phyloP scores from a whole-genome alignment of 345 rosid species.

The Populus alba region DNA sequence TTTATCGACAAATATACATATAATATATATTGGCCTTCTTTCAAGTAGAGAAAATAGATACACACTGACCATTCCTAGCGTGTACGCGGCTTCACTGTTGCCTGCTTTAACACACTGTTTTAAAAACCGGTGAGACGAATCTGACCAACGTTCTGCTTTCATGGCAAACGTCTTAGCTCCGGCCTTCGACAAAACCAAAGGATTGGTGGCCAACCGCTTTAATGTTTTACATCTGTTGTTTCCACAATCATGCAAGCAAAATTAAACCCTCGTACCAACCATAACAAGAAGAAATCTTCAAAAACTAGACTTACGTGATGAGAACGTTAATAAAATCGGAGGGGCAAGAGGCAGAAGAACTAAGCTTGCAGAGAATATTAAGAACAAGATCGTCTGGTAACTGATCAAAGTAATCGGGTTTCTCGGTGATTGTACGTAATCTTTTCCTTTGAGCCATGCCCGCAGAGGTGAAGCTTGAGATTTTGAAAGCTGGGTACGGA shows the following conservation, averaged over 20 bases:
- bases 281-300: not conserved
- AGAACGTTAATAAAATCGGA: constrained; percentile 46
- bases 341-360: constrained; percentile 55
- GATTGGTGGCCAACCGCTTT: constrained; percentile 34
- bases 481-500: not conserved
- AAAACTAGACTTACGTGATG: constrained; percentile 37
- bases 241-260: not conserved
- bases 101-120: constrained; percentile 53
- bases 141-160: constrained; percentile 53
- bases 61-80: constrained; percentile 62
- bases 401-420: constrained; percentile 41
- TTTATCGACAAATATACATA: not conserved
- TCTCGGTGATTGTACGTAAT: not conserved
- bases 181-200: constrained; percentile 47
- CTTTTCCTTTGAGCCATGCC: constrained; percentile 34
- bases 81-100: constrained; percentile 50
- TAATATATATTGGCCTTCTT: not conserved
- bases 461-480: not conserved
- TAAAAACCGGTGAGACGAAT: constrained; percentile 51
- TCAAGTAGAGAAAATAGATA: not conserved
- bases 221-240: constrained; percentile 51
- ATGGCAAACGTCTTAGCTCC: constrained; percentile 40
- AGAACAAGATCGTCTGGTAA: constrained; percentile 59
- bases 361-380: constrained; percentile 49
- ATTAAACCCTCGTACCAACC: not conserved